phyloP scores from a whole-genome alignment of 441 rosid species.

The Bocquillonia castaneifolia region DNA sequence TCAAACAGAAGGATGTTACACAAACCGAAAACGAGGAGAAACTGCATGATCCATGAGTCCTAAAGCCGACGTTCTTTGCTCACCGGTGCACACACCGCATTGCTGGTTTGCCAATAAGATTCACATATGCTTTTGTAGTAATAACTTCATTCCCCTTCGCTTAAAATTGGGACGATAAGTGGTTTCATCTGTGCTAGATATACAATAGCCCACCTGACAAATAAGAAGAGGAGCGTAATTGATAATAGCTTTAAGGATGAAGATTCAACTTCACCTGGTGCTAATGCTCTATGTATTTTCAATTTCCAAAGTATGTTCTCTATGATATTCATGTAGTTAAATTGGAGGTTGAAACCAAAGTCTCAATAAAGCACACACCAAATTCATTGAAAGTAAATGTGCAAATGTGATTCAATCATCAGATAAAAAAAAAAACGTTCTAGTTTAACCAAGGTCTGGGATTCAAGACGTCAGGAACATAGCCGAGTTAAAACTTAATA shows the following conservation, averaged over 20 bases:
- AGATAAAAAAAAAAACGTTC: too few species aligned
- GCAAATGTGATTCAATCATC: not conserved
- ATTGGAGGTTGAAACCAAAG: not conserved
- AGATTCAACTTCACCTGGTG: not conserved
- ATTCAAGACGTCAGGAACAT: too few species aligned
- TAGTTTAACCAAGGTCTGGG: too few species aligned
- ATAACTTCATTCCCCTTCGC: slow-evolving; percentile 57
- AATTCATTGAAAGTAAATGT: not conserved
- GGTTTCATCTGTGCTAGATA: slow-evolving; percentile 95
- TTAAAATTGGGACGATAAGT: slow-evolving; percentile 80
- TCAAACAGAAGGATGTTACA: slow-evolving; percentile 32
- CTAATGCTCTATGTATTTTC: not conserved
- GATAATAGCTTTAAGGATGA: not conserved
- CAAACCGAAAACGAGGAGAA: slow-evolving; percentile 25
- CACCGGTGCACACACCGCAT: slow-evolving; percentile 15
- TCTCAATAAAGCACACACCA: not conserved
- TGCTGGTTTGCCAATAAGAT: slow-evolving; percentile 27
- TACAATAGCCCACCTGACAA: slow-evolving; percentile 89
- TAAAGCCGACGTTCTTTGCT: slow-evolving; percentile 19
- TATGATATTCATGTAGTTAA: not conserved
- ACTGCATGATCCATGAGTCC: slow-evolving; percentile 20
- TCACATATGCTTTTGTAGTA: too few species aligned
- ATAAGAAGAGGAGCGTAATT: slow-evolving; percentile 9
- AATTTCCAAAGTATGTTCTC: too few species aligned
- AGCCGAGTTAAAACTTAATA: too few species aligned